Base-by-base conservation (phyloP, 768 basidiomycete species). In the Fomitopsis serialis region DNA sequence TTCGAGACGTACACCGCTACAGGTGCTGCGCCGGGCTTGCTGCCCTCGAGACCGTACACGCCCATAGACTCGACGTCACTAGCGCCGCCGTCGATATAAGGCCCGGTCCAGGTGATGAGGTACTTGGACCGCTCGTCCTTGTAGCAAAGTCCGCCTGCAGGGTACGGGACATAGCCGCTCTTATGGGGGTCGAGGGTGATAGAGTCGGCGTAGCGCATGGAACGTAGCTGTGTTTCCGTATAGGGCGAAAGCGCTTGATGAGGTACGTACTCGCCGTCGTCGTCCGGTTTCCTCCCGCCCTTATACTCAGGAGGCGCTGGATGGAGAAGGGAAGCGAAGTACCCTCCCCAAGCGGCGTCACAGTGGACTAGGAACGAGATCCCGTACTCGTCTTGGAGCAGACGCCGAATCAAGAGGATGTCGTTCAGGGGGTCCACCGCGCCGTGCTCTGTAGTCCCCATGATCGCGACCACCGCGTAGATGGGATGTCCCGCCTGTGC, bases 321-420 rank as follows among this genome's bases (percentile, higher is more conserved):
- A 45, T 23, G 48, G 35, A 40, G 48, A 21, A 68, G 68, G 2
- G 66, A 64, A 3, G 67, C 61, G 52, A 77, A 78, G 59, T 77
- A 78, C 4, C 71, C 72, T 4, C 77, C 76, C 77, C 75, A 77
- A 1, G 76, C 76, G 5, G 70, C 76, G 52, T 78, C 75, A 17
- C 68, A 72, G 48, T 77, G 76, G 4, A 77, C 54, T 19, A 75
- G 29, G 57, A 77, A 77, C 0, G 61, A 65, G 13, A 77, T 59
- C 0, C 74, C 75, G 35, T 61, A 58, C 24, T 43, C 22, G 21
- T 32, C 52, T 48, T 62, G 60, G 22, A 64, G 68, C 56, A 71
- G 61, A 4, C 66, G 50, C 2, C 74, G 70, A 2, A 76, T 51
- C 0, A 58, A 50, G 25, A 76, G 35, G 19, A 78, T 67, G 43